Conservation (phyloP, 2,329 filamentous ascomycete genomes). For the Monilinia polystroma region DNA sequence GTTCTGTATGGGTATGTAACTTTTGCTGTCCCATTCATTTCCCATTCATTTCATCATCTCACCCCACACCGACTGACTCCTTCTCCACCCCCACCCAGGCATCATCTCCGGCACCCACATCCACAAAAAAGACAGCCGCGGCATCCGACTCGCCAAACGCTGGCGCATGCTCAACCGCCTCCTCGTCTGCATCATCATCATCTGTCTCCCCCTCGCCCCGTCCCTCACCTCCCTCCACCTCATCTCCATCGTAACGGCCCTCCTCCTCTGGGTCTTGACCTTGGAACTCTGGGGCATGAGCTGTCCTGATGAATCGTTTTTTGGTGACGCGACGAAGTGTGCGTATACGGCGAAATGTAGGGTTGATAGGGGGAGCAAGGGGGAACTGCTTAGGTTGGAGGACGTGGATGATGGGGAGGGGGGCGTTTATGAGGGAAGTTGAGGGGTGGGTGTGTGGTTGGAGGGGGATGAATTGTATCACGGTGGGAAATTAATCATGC, state of each 20-base stretch:
- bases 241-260: constrained; percentile 47
- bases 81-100: constrained; percentile 30
- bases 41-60: neutral
- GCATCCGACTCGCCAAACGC: constrained; percentile 46
- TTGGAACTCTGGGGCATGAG: constrained; percentile 53
- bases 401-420: constrained; percentile 18
- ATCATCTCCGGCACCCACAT: constrained; percentile 55
- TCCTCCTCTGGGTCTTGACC: constrained; percentile 48
- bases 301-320: constrained; percentile 47
- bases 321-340: constrained; percentile 42
- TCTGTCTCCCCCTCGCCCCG: constrained; percentile 54
- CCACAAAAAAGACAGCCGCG: constrained; percentile 52
- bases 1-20: constrained; percentile 47
- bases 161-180: constrained; percentile 53
- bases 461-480: neutral
- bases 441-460: neutral
- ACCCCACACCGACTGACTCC: neutral
- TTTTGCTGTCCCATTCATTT: too few relatives aligned
- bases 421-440: constrained; percentile 29
- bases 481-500: too few relatives aligned
- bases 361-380: constrained; percentile 28
- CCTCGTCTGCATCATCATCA: constrained; percentile 50
- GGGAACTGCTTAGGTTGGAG: neutral
- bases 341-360: constrained; percentile 47
- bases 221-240: constrained; percentile 48